A percentile compares a stretch with the other conserved stretches of the same genome.
These are phyloP conservation scores for Urostyla sp. DNA, from an alignment of 73 alveolate genomes.

Conservation along the genomic window DNA sequence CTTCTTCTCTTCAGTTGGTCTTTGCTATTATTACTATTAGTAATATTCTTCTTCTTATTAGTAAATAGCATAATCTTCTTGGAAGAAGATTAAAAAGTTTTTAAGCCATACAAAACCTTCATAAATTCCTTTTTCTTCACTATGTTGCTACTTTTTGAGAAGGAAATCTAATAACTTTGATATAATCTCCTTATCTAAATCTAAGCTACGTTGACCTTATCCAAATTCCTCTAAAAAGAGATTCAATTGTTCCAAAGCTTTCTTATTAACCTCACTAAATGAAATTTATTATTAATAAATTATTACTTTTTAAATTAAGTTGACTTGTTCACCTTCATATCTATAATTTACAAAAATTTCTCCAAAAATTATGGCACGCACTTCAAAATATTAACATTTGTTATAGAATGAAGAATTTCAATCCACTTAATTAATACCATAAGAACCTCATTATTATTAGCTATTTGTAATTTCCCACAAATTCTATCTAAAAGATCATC, in stretches of 20 bases:
- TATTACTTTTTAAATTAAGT: too few relatives aligned
- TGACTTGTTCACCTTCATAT: too few relatives aligned
- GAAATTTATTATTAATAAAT: too few relatives aligned
- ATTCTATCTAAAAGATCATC: slow-evolving; percentile 62
- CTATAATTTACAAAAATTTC: slow-evolving; percentile 46
- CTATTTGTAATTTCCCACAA: slow-evolving; percentile 30
- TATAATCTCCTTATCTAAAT: slow-evolving; percentile 62
- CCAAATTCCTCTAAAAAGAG: slow-evolving; percentile 55
- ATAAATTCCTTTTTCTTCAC: not conserved
- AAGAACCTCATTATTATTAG: slow-evolving; percentile 59
- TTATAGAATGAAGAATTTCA: slow-evolving; percentile 64
- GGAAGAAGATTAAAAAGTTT: slow-evolving; percentile 63
- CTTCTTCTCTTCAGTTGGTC: slow-evolving; percentile 10
- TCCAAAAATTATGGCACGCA: slow-evolving; percentile 70
- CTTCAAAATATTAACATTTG: slow-evolving; percentile 66
- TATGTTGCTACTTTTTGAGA: slow-evolving; percentile 42
- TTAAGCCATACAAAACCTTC: slow-evolving; percentile 65
- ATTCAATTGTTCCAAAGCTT: slow-evolving; percentile 56
- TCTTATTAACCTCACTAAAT: slow-evolving; percentile 44
- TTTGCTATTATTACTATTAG: not conserved
- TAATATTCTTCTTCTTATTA: slow-evolving; percentile 29
- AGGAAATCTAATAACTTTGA: slow-evolving; percentile 41
- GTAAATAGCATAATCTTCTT: slow-evolving; percentile 33
- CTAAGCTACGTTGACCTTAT: slow-evolving; percentile 41
- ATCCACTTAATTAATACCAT: slow-evolving; percentile 67